phyloP scores from a whole-genome alignment of 2,329 filamentous ascomycete species.

The Clarireedia paspali region DNA sequence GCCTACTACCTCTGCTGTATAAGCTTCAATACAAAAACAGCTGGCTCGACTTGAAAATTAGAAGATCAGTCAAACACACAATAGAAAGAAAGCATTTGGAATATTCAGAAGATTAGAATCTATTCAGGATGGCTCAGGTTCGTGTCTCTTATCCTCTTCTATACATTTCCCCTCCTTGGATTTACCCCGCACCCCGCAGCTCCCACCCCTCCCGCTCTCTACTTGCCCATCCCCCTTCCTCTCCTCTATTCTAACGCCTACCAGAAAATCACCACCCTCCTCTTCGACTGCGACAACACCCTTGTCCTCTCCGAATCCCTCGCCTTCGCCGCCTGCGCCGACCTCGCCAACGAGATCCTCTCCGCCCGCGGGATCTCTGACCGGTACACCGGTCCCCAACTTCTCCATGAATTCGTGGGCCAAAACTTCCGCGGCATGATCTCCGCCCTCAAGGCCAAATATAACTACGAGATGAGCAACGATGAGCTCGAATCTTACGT shows the following conservation, averaged over 20 bases:
- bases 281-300: conserved; percentile 84
- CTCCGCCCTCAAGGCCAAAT: conserved; percentile 63
- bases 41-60: neutral
- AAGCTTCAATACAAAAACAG: too few species aligned
- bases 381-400: conserved; percentile 68
- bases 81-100: neutral
- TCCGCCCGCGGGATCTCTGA: conserved; percentile 52
- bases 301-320: conserved; percentile 86
- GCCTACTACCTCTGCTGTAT: too few species aligned
- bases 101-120: neutral
- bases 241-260: neutral
- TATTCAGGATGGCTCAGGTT: conserved; percentile 11
- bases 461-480: conserved; percentile 60
- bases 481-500: conserved; percentile 71
- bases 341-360: conserved; percentile 81
- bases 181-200: neutral
- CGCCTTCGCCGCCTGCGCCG: conserved; percentile 85
- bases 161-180: neutral
- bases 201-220: neutral
- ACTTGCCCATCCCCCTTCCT: neutral
- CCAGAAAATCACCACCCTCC: conserved; percentile 56
- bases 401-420: conserved; percentile 83
- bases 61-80: neutral
- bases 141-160: neutral
- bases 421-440: conserved; percentile 96